phyloP scores from a whole-genome alignment of 2,329 filamentous ascomycete species.

The Verticillium isaacii region DNA sequence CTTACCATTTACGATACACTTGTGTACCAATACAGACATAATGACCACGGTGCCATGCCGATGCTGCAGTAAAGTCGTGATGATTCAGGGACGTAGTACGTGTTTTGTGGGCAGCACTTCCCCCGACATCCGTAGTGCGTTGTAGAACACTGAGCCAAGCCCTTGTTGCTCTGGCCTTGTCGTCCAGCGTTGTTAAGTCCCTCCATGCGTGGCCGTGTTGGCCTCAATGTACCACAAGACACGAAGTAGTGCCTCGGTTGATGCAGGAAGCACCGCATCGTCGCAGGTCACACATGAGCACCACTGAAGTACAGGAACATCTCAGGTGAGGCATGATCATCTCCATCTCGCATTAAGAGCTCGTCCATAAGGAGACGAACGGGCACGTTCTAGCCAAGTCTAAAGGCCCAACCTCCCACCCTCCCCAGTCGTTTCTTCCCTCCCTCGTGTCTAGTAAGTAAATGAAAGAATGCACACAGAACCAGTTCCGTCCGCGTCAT shows the following conservation, averaged over 20 bases:
- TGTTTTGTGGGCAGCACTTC: too few species aligned
- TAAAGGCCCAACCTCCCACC: background rate
- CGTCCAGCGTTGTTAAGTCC: too few species aligned
- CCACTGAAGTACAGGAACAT: too few species aligned
- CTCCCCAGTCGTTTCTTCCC: background rate
- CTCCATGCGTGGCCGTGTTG: too few species aligned
- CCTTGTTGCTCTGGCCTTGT: too few species aligned
- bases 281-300: too few species aligned
- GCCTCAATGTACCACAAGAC: too few species aligned
- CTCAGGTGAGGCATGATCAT: background rate
- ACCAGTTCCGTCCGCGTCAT: background rate
- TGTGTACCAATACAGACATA: background rate
- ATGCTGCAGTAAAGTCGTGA: background rate
- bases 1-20: background rate
- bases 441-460: background rate
- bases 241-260: too few species aligned
- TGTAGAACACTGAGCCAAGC: too few species aligned
- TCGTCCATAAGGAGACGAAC: background rate
- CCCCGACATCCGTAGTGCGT: too few species aligned
- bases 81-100: background rate
- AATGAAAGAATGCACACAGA: background rate
- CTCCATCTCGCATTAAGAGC: conserved; percentile 2
- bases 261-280: too few species aligned
- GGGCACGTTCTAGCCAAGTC: background rate
- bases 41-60: background rate